Percentiles rank a stretch among this genome's conserved stretches.
Conservation (phyloP, 1,139 yeast species). For the Yamadazyma epiphylla region DNA sequence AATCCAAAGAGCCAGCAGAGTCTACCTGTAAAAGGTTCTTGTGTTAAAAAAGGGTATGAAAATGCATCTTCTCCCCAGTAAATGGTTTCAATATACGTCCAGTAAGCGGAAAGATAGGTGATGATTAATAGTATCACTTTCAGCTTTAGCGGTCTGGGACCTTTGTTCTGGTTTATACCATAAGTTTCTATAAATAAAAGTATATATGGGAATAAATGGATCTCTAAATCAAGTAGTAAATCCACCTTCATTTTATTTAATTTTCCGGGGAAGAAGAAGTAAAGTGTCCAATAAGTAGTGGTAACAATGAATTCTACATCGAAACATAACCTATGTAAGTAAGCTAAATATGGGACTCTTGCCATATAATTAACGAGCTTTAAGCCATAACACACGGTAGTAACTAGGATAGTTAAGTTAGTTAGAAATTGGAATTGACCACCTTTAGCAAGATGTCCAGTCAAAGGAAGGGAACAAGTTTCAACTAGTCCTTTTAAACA, state of each 20-base stretch:
- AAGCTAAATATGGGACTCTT: constrained; percentile 1
- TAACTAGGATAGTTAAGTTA: constrained; percentile 15
- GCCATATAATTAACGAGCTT: constrained; percentile 3
- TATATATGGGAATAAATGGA: constrained; percentile 22
- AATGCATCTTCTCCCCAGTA: constrained; percentile 5
- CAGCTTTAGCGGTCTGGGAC: no score
- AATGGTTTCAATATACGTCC: constrained; percentile 8
- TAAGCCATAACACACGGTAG: constrained; percentile 9
- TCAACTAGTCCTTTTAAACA: constrained; percentile 8
- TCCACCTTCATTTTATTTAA: constrained; percentile 18
- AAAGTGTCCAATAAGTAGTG: constrained; percentile 19
- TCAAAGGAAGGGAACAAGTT: constrained; percentile 13
- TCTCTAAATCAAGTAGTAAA: constrained; percentile 16
- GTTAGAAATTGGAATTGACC: constrained; percentile 22
- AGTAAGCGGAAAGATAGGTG: constrained; percentile 4
- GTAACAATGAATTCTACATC: constrained; percentile 21
- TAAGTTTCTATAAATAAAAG: constrained; percentile 5
- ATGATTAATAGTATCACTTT: not conserved
- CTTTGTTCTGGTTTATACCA: no score
- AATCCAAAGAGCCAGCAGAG: constrained; percentile 7
- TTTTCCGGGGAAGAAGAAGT: constrained; percentile 14
- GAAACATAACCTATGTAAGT: constrained; percentile 11
- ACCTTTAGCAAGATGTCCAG: constrained; percentile 15
- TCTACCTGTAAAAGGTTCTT: constrained; percentile 2
- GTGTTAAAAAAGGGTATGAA: constrained; percentile 10